Conservation (phyloP, 2,329 filamentous ascomycete genomes). For the Stemphylium vesicarium region DNA sequence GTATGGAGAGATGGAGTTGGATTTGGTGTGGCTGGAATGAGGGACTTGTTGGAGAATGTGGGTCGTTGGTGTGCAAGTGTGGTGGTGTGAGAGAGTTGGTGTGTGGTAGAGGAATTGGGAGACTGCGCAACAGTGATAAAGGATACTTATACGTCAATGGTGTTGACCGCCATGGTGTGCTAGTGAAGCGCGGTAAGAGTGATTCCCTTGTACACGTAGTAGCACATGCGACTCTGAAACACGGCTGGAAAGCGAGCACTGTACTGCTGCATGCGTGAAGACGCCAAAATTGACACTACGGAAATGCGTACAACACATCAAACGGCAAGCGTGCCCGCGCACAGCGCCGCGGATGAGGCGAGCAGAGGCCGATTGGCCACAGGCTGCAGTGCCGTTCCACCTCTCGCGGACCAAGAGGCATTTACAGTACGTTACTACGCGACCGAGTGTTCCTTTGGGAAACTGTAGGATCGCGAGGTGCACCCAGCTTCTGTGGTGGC, state of each 20-base stretch:
- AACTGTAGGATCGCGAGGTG: conserved; percentile 6
- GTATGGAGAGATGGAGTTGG: neutral
- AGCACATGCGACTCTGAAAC: conserved; percentile 11
- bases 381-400: conserved; percentile 8
- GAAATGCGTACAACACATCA: conserved; percentile 14
- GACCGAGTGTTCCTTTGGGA: neutral
- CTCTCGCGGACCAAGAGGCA: conserved; percentile 4
- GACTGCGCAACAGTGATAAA: neutral
- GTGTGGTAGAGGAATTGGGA: conserved; percentile 8
- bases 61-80: neutral
- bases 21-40: neutral
- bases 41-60: neutral
- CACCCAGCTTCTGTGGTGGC: conserved; percentile 13
- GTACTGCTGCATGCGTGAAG: conserved; percentile 7
- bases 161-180: conserved; percentile 1
- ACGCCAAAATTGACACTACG: conserved; percentile 8
- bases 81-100: conserved; percentile 12
- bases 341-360: conserved; percentile 13
- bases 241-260: conserved; percentile 4
- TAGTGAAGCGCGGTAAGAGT: conserved; percentile 13
- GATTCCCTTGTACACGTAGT: conserved; percentile 15
- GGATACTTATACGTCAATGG: conserved; percentile 13
- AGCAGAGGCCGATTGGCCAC: conserved; percentile 9
- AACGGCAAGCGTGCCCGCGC: conserved; percentile 7
- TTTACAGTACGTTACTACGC: conserved; percentile 9